Conservation (phyloP, 305 asterid genomes). For the Plantago rigida region DNA sequence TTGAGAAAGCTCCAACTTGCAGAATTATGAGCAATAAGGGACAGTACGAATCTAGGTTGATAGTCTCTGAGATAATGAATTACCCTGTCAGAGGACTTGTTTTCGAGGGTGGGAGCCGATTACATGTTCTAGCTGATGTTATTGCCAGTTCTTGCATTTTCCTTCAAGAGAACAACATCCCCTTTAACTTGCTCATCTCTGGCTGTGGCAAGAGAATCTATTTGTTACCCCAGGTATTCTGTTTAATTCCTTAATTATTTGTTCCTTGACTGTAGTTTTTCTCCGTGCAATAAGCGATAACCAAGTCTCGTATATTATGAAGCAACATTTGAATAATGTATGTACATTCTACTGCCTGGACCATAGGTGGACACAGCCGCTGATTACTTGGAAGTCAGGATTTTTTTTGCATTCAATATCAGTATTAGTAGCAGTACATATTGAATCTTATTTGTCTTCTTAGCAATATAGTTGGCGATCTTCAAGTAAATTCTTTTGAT, state of each 20-base stretch:
- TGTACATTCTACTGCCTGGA: too few species aligned
- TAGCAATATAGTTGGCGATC: not conserved
- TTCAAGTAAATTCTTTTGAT: not conserved
- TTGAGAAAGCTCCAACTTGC: conserved; percentile 73
- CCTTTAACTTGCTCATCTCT: conserved; percentile 66
- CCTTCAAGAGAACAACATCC: conserved; percentile 73
- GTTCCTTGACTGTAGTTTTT: not conserved
- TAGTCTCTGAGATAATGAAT: conserved; percentile 47
- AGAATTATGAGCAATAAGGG: conserved; percentile 33
- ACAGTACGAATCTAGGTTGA: not conserved
- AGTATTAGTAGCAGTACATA: not conserved
- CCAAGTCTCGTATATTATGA: too few species aligned
- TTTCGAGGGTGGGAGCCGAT: conserved; percentile 57
- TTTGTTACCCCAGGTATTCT: conserved; percentile 71
- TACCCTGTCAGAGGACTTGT: conserved; percentile 77
- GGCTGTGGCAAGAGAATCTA: conserved; percentile 68
- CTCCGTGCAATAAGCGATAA: not conserved
- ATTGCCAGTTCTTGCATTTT: conserved; percentile 66
- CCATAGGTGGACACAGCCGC: too few species aligned
- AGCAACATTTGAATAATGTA: too few species aligned
- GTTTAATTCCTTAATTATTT: not conserved
- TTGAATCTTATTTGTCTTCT: not conserved
- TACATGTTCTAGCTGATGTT: conserved; percentile 49
- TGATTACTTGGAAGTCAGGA: too few species aligned
- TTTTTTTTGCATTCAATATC: not conserved